A percentile compares a stretch with the other conserved stretches of the same genome.
These are phyloP conservation scores for Globisporangium megalacanthum DNA, from an alignment of 352 stramenopile species.

Conservation along the genomic window DNA sequence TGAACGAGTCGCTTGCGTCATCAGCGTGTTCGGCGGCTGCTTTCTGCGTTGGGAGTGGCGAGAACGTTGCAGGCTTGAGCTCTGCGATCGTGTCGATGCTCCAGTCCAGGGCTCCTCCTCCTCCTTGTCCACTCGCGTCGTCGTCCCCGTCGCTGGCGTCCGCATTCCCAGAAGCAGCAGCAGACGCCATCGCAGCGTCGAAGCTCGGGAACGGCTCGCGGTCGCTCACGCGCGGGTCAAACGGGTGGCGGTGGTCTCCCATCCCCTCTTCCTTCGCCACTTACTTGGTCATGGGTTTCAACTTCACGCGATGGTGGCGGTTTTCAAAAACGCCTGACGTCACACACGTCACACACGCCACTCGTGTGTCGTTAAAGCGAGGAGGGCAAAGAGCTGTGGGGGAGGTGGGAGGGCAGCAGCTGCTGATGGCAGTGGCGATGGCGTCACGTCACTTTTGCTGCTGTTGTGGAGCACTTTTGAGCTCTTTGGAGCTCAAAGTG, in stretches of 20 bases:
- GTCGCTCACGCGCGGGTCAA: slow-evolving; percentile 30
- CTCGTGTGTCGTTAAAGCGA: too few species aligned
- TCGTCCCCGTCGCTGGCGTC: slow-evolving; percentile 4
- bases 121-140: slow-evolving; percentile 1
- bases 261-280: not conserved
- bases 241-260: slow-evolving; percentile 13
- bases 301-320: too few species aligned
- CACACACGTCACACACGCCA: not conserved
- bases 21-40: slow-evolving; percentile 3
- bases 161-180: not conserved
- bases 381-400: too few species aligned
- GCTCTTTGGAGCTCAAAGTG: too few species aligned
- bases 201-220: slow-evolving; percentile 49
- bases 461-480: too few species aligned
- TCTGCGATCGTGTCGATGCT: slow-evolving; percentile 67
- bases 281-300: too few species aligned
- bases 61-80: slow-evolving; percentile 45
- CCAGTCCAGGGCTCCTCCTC: slow-evolving; percentile 35
- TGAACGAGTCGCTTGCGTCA: not conserved
- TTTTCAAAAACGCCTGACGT: too few species aligned
- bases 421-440: too few species aligned
- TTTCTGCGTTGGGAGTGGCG: slow-evolving; percentile 39
- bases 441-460: too few species aligned
- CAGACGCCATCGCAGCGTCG: slow-evolving; percentile 27
- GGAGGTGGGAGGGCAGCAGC: too few species aligned